phyloP scores from a whole-genome alignment of 2,329 filamentous ascomycete species.

The Stemphylium lycopersici region DNA sequence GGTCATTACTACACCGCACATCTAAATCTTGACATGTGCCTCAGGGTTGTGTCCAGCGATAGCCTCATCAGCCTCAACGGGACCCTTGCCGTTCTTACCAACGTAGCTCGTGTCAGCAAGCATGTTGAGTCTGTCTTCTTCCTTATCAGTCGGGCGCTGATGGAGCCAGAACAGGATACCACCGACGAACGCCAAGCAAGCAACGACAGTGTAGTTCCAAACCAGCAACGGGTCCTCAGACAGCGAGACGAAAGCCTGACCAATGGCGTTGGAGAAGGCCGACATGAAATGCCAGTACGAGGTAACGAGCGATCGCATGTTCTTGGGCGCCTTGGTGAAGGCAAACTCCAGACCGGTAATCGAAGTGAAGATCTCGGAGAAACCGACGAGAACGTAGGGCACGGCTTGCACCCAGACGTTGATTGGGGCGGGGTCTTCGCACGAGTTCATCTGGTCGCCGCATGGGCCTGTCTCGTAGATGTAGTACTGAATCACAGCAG shows the following conservation, averaged over 20 bases:
- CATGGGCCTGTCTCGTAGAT: constrained; percentile 70
- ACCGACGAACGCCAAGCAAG: constrained; percentile 67
- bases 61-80: constrained; percentile 20
- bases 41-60: background rate
- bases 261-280: constrained; percentile 71
- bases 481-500: constrained; percentile 60
- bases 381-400: constrained; percentile 59
- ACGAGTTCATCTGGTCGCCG: constrained; percentile 61
- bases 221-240: constrained; percentile 69
- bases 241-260: constrained; percentile 70
- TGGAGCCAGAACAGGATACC: constrained; percentile 71
- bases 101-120: constrained; percentile 50
- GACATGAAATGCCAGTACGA: constrained; percentile 73
- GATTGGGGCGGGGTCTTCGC: constrained; percentile 63
- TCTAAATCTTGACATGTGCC: background rate
- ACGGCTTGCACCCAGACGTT: constrained; percentile 65
- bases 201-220: constrained; percentile 73
- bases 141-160: constrained; percentile 67
- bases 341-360: constrained; percentile 75
- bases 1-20: background rate
- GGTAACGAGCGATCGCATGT: constrained; percentile 79
- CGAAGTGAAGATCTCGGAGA: constrained; percentile 64
- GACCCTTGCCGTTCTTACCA: constrained; percentile 37
- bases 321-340: constrained; percentile 76
- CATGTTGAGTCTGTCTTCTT: constrained; percentile 74